Evolutionary conservation across 139 green algal genomes (phyloP).

Genomic region (Yamagishiella unicocca): DNA sequence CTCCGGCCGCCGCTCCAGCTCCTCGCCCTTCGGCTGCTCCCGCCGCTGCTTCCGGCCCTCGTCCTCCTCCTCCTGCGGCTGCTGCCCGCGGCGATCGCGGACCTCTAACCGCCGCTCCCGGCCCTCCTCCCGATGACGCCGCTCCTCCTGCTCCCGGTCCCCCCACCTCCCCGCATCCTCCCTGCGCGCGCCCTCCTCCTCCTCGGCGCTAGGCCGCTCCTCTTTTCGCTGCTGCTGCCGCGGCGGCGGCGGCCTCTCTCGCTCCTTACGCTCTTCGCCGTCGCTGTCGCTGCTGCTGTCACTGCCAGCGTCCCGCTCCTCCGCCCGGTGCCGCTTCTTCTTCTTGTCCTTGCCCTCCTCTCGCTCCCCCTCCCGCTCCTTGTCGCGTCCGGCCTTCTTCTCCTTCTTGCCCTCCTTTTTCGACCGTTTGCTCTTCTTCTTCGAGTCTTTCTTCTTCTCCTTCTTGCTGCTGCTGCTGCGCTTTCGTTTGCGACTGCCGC

Average conservation of each 20-base stretch:
- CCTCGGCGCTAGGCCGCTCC: not conserved
- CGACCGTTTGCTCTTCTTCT: constrained; percentile 44
- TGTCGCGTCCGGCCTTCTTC: not conserved
- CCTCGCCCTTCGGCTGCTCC: not conserved
- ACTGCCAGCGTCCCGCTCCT: not conserved
- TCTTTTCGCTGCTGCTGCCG: not conserved
- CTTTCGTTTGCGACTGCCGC: constrained; percentile 49
- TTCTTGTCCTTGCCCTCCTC: constrained; percentile 53
- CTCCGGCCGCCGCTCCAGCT: not conserved
- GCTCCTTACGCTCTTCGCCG: not conserved
- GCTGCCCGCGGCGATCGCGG: not conserved
- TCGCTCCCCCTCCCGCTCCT: not conserved
- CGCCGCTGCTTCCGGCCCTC: not conserved
- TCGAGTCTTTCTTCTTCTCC: constrained; percentile 46
- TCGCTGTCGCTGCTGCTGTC: constrained; percentile 1
- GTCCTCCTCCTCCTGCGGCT: not conserved
- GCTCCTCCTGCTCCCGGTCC: not conserved
- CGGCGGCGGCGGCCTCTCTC: too few relatives aligned
- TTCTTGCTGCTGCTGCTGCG: constrained; percentile 45
- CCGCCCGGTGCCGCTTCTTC: constrained; percentile 4
- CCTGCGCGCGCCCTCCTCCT: not conserved
- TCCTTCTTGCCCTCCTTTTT: constrained; percentile 51
- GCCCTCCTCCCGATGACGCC: constrained; percentile 2
- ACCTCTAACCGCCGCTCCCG: not conserved
- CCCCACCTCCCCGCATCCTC: not conserved